A percentile compares a stretch with the other conserved stretches of the same genome.
These are phyloP conservation scores for Diutina neorugosa DNA, from an alignment of 1,139 yeast species.

Conservation along the genomic window DNA sequence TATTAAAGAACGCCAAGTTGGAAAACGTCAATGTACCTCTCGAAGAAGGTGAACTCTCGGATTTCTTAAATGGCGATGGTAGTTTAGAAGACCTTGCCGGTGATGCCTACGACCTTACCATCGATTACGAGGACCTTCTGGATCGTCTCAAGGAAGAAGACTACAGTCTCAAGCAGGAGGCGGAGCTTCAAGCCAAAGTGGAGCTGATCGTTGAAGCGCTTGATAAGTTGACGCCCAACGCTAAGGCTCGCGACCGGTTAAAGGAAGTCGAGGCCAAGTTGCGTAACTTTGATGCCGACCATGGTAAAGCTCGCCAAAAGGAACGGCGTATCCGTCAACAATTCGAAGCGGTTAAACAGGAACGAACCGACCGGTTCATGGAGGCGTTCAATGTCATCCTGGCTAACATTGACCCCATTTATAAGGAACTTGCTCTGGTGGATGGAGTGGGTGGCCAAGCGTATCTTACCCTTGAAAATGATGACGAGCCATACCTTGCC, in stretches of 20 bases:
- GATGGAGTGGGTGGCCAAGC: conserved; percentile 90
- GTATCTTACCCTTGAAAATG: conserved; percentile 73
- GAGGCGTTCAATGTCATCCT: conserved; percentile 71
- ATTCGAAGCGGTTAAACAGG: conserved; percentile 48
- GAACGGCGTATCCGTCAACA: conserved; percentile 46
- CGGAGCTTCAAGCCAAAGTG: conserved; percentile 31
- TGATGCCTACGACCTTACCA: conserved; percentile 33
- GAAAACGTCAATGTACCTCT: conserved; percentile 61
- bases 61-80: conserved; percentile 23
- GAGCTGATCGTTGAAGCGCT: conserved; percentile 31
- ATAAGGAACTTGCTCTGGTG: conserved; percentile 73
- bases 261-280: conserved; percentile 56
- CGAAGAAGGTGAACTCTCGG: conserved; percentile 40
- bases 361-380: conserved; percentile 52
- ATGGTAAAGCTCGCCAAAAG: conserved; percentile 44
- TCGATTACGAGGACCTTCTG: conserved; percentile 46
- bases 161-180: conserved; percentile 26
- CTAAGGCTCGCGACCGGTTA: conserved; percentile 68
- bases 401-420: conserved; percentile 60
- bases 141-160: conserved; percentile 27
- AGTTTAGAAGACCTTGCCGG: conserved; percentile 23
- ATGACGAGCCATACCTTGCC: conserved; percentile 74
- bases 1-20: conserved; percentile 64
- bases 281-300: conserved; percentile 52
- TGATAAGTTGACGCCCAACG: conserved; percentile 61